Base-by-base conservation (phyloP, 306 rosid genomes). In the Bauhinia variegata region DNA sequence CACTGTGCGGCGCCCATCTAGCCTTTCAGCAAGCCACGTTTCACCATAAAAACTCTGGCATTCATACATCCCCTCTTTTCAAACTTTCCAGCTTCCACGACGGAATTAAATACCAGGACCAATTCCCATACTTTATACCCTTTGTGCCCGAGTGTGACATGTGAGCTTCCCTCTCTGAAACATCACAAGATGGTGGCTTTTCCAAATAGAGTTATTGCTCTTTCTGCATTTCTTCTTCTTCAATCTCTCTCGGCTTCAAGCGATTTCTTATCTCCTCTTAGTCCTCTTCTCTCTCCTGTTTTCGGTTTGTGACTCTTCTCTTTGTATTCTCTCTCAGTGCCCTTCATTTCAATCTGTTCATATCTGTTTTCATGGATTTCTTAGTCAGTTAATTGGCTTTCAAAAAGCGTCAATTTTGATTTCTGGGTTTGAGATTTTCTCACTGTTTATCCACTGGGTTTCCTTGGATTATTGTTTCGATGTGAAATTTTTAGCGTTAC, bases 241-340 rank as follows among this genome's bases (percentile, higher is more conserved):
- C 89, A 75, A 5, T 83, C 92, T 23, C 74, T 57, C 43, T 14
- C 54, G 11, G 80, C 85, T 50, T 39, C 55, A 14, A 68, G 54
- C 60, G 75, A 79, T 50, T 16, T 84, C 17, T 78, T 89, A 39
- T 34, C 95, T 54, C 92, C 95, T n/a, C n/a, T n/a, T n/a, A n/a
- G n/a, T n/a, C n/a, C n/a, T 48, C 54, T 83, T 43, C 68, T 86
- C 55, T 70, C 96, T 7, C 96, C 96, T 17, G 34, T 87, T 68
- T 58, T 73, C 32, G 96, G 98, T 89, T 71, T 56, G 85, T 71
- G n/a, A n/a, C n/a, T n/a, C n/a, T n/a, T n/a, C n/a, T n/a, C n/a
- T n/a, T n/a, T n/a, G n/a, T n/a, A n/a, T n/a, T n/a, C n/a, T n/a
- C n/a, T n/a, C n/a, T n/a, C n/a, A n/a, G n/a, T n/a, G n/a, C n/a